phyloP scores from a whole-genome alignment of 441 rosid species.

The Populus trichocarpa region DNA sequence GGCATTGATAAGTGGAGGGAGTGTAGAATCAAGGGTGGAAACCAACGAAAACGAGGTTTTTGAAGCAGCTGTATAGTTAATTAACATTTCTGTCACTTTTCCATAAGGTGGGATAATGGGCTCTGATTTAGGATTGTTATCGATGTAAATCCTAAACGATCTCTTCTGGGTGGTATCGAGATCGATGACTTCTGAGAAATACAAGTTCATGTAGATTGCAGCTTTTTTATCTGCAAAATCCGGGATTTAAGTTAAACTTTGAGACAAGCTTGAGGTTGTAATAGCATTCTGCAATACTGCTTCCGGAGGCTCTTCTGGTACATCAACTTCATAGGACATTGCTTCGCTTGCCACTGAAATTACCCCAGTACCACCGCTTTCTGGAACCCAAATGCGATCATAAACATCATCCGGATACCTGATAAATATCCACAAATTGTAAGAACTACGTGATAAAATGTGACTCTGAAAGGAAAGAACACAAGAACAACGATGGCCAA shows the following conservation, averaged over 20 bases:
- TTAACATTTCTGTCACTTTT: constrained; percentile 21
- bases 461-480: no score
- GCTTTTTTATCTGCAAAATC: constrained; percentile 22
- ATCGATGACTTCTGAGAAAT: constrained; percentile 46
- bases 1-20: constrained; percentile 54
- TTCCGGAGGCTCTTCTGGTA: constrained; percentile 37
- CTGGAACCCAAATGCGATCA: constrained; percentile 27
- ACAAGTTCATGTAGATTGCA: constrained; percentile 33
- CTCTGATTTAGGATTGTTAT: background rate
- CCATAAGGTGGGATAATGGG: constrained; percentile 35
- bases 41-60: constrained; percentile 29
- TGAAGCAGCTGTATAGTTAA: constrained; percentile 15
- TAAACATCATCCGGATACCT: constrained; percentile 31
- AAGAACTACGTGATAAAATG: no score
- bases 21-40: constrained; percentile 38
- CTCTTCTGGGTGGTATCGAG: constrained; percentile 33
- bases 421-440: background rate
- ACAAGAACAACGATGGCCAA: background rate
- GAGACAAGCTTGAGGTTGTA: constrained; percentile 13
- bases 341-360: constrained; percentile 22
- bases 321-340: background rate
- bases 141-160: constrained; percentile 29
- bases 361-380: background rate
- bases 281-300: constrained; percentile 32
- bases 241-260: background rate